Evolutionary conservation across 2,329 filamentous ascomycete species (phyloP).

Genomic region (Macroventuria anomochaeta): DNA sequence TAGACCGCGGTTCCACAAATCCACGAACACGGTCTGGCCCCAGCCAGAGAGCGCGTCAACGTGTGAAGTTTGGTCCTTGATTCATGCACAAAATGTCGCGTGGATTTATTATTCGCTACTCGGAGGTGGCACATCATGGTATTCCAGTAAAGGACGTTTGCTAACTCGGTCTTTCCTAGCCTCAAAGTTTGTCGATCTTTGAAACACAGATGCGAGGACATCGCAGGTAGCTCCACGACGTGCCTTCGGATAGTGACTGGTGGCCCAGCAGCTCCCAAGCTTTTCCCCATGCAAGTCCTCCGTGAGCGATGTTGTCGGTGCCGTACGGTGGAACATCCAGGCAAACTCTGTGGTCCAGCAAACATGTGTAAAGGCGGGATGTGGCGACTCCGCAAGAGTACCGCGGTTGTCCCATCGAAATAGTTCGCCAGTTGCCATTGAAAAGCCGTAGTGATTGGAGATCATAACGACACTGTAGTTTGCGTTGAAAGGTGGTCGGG

Average conservation of each 20-base stretch:
- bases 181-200: constrained; percentile 7
- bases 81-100: constrained; percentile 8
- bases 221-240: constrained; percentile 1
- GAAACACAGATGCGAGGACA: neutral
- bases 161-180: constrained; percentile 5
- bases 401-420: neutral
- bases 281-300: neutral
- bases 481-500: neutral
- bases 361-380: neutral
- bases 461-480: neutral
- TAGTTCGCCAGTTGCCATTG: neutral
- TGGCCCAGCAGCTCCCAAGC: neutral
- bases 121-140: neutral
- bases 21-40: neutral
- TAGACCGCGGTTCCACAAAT: neutral
- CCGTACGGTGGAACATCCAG: neutral
- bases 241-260: neutral
- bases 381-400: neutral
- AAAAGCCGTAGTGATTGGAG: neutral
- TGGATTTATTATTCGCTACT: constrained; percentile 16
- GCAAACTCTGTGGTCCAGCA: neutral
- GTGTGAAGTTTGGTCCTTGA: constrained; percentile 11
- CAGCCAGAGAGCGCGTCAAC: neutral
- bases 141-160: neutral
- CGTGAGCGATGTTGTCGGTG: neutral